These are phyloP conservation scores for Gossypium rotundifolium DNA, from an alignment of 345 rosid genomes.

Conservation along the genomic window DNA sequence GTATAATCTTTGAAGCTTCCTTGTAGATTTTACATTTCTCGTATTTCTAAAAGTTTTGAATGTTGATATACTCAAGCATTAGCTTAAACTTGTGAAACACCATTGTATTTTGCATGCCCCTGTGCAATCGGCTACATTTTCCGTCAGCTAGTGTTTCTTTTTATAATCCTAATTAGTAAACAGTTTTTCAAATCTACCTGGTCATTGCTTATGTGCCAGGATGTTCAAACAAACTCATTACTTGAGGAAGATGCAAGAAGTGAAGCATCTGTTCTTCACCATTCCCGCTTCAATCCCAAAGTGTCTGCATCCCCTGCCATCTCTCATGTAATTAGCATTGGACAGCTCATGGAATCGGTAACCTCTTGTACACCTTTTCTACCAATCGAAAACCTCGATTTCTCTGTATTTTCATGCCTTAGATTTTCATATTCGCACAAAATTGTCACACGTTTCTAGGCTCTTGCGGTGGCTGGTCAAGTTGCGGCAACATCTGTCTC, in stretches of 20 bases:
- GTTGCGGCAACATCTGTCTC: conserved; percentile 79
- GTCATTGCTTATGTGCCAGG: conserved; percentile 40
- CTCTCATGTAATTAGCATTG: conserved; percentile 73
- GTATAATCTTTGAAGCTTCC: background rate
- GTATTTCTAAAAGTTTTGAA: background rate
- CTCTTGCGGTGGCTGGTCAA: conserved; percentile 93
- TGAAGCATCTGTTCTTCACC: conserved; percentile 61
- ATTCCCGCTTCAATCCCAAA: conserved; percentile 48
- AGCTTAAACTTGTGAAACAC: background rate
- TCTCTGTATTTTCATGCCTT: background rate
- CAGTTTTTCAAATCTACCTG: background rate
- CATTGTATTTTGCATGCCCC: background rate
- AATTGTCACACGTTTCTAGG: conserved; percentile 32
- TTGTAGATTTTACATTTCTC: background rate
- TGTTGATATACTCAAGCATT: background rate
- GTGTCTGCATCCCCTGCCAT: conserved; percentile 22
- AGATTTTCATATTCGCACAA: background rate
- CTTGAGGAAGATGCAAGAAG: conserved; percentile 65
- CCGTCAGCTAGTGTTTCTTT: too few species aligned
- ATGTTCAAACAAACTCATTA: conserved; percentile 37
- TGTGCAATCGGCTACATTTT: background rate
- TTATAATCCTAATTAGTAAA: background rate
- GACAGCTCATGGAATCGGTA: conserved; percentile 92
- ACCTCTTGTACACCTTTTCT: conserved; percentile 8
- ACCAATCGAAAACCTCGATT: background rate